Evolutionary conservation across 306 rosid genomes (phyloP).

Genomic region (Ziziphus jujuba): DNA sequence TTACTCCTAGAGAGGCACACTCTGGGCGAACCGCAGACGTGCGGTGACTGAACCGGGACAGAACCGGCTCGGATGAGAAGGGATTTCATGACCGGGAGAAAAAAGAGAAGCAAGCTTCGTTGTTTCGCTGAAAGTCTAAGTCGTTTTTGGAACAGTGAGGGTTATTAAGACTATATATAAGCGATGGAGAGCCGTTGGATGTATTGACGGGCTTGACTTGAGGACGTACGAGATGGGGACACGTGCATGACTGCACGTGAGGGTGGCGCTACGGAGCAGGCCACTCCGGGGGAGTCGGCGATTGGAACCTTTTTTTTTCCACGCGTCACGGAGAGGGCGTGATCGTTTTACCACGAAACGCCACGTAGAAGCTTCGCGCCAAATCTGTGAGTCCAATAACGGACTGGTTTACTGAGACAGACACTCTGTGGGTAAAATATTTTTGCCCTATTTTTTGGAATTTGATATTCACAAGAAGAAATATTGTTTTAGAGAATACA

Average conservation of each 20-base stretch:
- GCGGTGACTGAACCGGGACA: constrained; percentile 29
- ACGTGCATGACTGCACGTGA: constrained; percentile 50
- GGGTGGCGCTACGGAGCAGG: constrained; percentile 15
- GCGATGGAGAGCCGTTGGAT: constrained; percentile 22
- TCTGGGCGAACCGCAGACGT: constrained; percentile 30
- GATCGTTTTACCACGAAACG: constrained; percentile 14
- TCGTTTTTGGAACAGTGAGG: not conserved
- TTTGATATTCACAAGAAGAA: too few species aligned
- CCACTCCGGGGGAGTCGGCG: constrained; percentile 35
- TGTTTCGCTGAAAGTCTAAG: not conserved
- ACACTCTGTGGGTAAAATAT: too few species aligned
- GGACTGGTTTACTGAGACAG: too few species aligned
- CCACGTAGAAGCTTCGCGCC: constrained; percentile 27
- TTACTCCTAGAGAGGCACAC: constrained; percentile 31
- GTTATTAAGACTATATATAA: constrained; percentile 4
- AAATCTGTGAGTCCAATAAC: not conserved
- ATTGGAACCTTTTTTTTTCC: constrained; percentile 1
- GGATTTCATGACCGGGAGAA: constrained; percentile 36
- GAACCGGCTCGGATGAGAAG: constrained; percentile 67
- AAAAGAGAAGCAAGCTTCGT: not conserved
- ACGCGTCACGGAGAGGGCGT: constrained; percentile 41
- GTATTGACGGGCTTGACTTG: constrained; percentile 20
- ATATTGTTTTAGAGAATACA: too few species aligned
- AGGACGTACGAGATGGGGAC: constrained; percentile 18
- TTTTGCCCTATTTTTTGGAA: too few species aligned